phyloP scores from a whole-genome alignment of 768 basidiomycete genomes.

The Mycena vulgaris region DNA sequence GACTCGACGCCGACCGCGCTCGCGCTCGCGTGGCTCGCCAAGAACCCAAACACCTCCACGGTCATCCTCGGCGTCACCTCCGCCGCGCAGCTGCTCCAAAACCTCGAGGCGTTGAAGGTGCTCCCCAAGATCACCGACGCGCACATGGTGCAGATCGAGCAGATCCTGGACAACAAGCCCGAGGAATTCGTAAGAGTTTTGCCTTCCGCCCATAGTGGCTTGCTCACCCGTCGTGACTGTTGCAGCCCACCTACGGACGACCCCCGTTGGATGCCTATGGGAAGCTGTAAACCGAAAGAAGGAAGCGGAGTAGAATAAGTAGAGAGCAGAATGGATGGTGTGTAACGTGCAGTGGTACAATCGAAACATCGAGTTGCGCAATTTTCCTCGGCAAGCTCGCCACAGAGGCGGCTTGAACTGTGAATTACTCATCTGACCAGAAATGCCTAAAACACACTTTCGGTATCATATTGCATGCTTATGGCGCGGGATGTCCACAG shows the following conservation, averaged over 20 bases:
- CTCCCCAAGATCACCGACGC: conserved; percentile 80
- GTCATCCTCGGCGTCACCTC: conserved; percentile 79
- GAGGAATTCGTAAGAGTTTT: conserved; percentile 58
- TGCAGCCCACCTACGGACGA: conserved; percentile 42
- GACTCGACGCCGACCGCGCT: conserved; percentile 73
- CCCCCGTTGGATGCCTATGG: conserved; percentile 43
- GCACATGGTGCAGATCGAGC: conserved; percentile 77
- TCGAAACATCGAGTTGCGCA: conserved; percentile 18
- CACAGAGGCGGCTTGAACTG: neutral
- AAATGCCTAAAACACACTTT: too few species aligned
- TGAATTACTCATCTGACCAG: conserved; percentile 1
- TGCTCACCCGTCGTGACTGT: neutral
- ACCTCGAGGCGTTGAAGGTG: conserved; percentile 80
- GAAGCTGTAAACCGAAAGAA: conserved; percentile 24
- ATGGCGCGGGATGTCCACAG: conserved; percentile 31
- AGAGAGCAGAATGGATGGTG: too few species aligned
- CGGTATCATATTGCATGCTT: conserved; percentile 33
- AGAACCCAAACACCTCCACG: conserved; percentile 75
- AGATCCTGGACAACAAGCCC: conserved; percentile 75
- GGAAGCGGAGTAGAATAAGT: too few species aligned
- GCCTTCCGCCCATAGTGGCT: neutral
- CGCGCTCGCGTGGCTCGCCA: conserved; percentile 84
- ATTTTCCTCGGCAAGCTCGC: conserved; percentile 20
- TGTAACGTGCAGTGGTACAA: too few species aligned
- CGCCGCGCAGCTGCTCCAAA: conserved; percentile 75